phyloP scores from a whole-genome alignment of 2,329 filamentous ascomycete genomes.

The Thyridium curvatum region DNA sequence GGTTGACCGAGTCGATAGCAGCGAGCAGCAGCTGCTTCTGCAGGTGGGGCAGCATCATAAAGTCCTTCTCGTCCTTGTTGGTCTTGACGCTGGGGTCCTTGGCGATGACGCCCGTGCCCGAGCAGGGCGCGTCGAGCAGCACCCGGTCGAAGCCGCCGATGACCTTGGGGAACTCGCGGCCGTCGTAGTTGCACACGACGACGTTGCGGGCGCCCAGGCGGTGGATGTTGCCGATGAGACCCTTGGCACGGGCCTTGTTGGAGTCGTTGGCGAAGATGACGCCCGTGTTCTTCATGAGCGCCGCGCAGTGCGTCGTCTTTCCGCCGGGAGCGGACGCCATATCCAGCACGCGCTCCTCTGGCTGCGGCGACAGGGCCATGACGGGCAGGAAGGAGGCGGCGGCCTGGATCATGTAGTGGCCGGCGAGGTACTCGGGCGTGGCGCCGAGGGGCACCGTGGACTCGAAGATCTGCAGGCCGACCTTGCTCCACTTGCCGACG shows the following conservation, averaged over 20 bases:
- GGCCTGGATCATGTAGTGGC: conserved; percentile 96
- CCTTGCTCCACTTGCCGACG: conserved; percentile 97
- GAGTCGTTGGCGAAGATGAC: conserved; percentile 95
- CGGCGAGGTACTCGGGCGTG: conserved; percentile 93
- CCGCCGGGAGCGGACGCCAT: conserved; percentile 93
- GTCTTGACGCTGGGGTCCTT: conserved; percentile 98
- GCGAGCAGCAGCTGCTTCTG: conserved; percentile 92
- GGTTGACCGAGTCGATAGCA: conserved; percentile 92
- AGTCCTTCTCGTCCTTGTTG: conserved; percentile 94
- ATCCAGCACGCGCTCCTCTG: conserved; percentile 85
- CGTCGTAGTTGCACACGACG: conserved; percentile 93
- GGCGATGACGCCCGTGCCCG: conserved; percentile 92
- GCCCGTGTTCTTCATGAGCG: conserved; percentile 95
- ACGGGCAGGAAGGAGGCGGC: conserved; percentile 95
- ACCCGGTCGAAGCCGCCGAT: conserved; percentile 96
- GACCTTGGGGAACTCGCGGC: conserved; percentile 85
- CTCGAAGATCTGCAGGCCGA: conserved; percentile 94
- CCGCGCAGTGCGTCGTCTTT: conserved; percentile 95
- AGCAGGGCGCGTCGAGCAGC: conserved; percentile 89
- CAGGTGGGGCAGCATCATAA: conserved; percentile 84
- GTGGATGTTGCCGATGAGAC: conserved; percentile 96
- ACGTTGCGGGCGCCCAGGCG: conserved; percentile 89
- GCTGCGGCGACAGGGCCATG: conserved; percentile 93
- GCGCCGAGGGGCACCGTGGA: conserved; percentile 79
- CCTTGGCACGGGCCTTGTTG: conserved; percentile 88